These are phyloP conservation scores for Alternaria tenuissima DNA, from an alignment of 2,329 filamentous ascomycete genomes.

Conservation along the genomic window DNA sequence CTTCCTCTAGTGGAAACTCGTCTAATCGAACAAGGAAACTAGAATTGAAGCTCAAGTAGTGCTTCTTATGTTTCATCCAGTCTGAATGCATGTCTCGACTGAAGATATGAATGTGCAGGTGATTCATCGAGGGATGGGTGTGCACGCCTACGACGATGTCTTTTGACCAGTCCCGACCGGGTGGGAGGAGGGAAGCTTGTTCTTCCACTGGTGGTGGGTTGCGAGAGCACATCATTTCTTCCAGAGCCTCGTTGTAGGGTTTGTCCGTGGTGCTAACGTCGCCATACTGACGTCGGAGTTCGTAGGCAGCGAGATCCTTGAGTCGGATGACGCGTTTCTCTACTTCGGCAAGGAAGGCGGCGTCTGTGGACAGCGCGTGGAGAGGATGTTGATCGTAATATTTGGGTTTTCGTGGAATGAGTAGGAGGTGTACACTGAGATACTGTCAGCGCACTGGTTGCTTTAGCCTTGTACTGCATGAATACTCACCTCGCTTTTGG, in stretches of 20 bases:
- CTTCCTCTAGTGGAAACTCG: constrained; percentile 76
- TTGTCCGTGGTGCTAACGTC: constrained; percentile 69
- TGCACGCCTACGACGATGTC: constrained; percentile 84
- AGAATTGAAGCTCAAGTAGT: constrained; percentile 92
- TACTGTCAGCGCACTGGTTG: neutral
- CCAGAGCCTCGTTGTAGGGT: constrained; percentile 65
- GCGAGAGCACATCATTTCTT: constrained; percentile 58
- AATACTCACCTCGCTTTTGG: constrained; percentile 68
- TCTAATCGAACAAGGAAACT: constrained; percentile 81
- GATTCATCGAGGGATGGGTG: constrained; percentile 87
- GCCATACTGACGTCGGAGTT: constrained; percentile 76
- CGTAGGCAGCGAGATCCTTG: constrained; percentile 71
- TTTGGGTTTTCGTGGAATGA: constrained; percentile 76
- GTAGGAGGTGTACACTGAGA: constrained; percentile 78
- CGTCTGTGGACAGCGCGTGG: constrained; percentile 73
- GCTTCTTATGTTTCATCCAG: constrained; percentile 78
- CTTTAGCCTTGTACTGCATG: neutral
- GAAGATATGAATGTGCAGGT: constrained; percentile 89
- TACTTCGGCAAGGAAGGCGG: constrained; percentile 71
- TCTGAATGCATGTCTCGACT: constrained; percentile 79
- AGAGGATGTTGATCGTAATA: constrained; percentile 76
- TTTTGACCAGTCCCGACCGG: constrained; percentile 77
- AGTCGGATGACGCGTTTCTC: constrained; percentile 68
- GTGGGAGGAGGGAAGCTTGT: constrained; percentile 57
- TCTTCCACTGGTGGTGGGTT: constrained; percentile 52